Percentiles rank a stretch among this genome's conserved stretches.
phyloP scores from a whole-genome alignment of 2,329 filamentous ascomycete species.

The Alternaria sp. region DNA sequence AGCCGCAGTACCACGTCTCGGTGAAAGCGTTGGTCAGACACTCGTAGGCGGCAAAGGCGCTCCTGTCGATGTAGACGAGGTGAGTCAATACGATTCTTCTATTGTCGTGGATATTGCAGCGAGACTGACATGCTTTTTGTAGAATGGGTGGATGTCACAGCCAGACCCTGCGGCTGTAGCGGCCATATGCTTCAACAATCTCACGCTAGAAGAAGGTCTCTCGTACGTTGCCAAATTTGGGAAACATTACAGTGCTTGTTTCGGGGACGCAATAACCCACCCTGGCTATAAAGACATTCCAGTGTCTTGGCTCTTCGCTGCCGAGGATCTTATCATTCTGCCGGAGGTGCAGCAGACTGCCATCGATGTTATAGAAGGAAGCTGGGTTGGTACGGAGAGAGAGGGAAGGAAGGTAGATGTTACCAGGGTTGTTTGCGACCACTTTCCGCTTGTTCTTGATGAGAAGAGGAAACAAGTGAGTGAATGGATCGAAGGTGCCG shows the following conservation, averaged over 20 bases:
- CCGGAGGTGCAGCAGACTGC: conserved; percentile 41
- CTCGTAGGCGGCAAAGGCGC: conserved; percentile 1
- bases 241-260: conserved; percentile 49
- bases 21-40: conserved; percentile 13
- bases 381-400: conserved; percentile 27
- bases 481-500: conserved; percentile 33
- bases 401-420: conserved; percentile 53
- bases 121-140: background rate
- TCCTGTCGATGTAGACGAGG: conserved; percentile 19
- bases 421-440: conserved; percentile 47
- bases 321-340: conserved; percentile 48
- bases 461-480: conserved; percentile 36
- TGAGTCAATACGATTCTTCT: conserved; percentile 1
- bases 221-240: conserved; percentile 25
- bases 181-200: conserved; percentile 25
- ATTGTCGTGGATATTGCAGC: background rate
- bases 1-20: conserved; percentile 27
- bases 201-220: conserved; percentile 23
- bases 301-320: conserved; percentile 54
- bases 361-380: conserved; percentile 51
- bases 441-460: conserved; percentile 43
- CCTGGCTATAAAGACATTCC: conserved; percentile 54
- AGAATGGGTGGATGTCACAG: conserved; percentile 30
- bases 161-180: conserved; percentile 13
- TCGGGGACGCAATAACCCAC: conserved; percentile 49